These are phyloP conservation scores for Scheffersomyces lignosus DNA, from an alignment of 805 yeast genomes.

Conservation along the genomic window DNA sequence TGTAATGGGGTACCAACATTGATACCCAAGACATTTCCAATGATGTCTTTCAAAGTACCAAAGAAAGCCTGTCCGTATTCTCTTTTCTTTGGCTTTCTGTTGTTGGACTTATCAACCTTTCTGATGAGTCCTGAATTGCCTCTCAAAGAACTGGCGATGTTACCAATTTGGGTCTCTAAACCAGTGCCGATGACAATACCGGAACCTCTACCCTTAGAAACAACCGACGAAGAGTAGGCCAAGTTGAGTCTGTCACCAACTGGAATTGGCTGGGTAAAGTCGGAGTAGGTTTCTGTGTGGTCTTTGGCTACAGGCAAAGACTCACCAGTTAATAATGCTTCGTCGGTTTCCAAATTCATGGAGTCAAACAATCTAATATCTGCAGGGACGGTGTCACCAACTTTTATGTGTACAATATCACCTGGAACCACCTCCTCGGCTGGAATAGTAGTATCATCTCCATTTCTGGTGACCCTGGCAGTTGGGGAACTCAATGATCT, in stretches of 20 bases:
- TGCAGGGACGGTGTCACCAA: slow-evolving; percentile 78
- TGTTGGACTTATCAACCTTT: slow-evolving; percentile 39
- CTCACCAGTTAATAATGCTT: slow-evolving; percentile 67
- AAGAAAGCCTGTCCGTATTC: slow-evolving; percentile 49
- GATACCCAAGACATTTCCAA: slow-evolving; percentile 73
- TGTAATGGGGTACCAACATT: slow-evolving; percentile 82
- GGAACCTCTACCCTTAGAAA: slow-evolving; percentile 71
- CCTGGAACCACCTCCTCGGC: slow-evolving; percentile 73
- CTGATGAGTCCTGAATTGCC: slow-evolving; percentile 40
- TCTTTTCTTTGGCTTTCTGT: slow-evolving; percentile 40
- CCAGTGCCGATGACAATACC: slow-evolving; percentile 74
- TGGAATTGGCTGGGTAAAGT: slow-evolving; percentile 39
- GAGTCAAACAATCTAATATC: slow-evolving; percentile 60
- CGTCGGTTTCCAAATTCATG: slow-evolving; percentile 70
- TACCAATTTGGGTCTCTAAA: slow-evolving; percentile 70
- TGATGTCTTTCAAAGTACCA: slow-evolving; percentile 51
- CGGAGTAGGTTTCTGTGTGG: slow-evolving; percentile 38
- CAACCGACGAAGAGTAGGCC: slow-evolving; percentile 69
- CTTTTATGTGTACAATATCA: slow-evolving; percentile 60
- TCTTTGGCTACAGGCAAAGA: slow-evolving; percentile 64
- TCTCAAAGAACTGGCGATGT: slow-evolving; percentile 61
- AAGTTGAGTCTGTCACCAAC: slow-evolving; percentile 75
- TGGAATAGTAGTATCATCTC: slow-evolving; percentile 54
- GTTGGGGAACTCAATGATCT: slow-evolving; percentile 67
- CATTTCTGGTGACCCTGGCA: slow-evolving; percentile 65